Evolutionary conservation across 2,329 filamentous ascomycete genomes (phyloP).

Genomic region (Botrytis pseudocinerea): DNA sequence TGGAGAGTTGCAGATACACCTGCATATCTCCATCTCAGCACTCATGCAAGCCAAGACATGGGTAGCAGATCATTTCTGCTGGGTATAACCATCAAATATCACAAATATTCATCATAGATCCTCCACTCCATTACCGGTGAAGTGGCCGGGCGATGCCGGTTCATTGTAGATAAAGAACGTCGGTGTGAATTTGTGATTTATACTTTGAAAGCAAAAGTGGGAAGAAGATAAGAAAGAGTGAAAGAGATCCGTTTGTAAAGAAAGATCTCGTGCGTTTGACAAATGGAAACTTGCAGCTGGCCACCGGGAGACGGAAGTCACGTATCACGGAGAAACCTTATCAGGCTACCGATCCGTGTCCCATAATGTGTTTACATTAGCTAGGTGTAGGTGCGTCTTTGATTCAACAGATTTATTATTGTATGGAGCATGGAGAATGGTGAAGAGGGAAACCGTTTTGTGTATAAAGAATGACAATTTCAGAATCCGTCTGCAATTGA

Average conservation of each 20-base stretch:
- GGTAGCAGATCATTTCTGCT: background rate
- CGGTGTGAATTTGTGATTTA: background rate
- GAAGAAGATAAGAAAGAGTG: conserved; percentile 8
- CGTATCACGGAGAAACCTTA: background rate
- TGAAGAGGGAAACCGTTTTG: background rate
- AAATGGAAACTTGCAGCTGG: background rate
- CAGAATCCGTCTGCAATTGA: background rate
- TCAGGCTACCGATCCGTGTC: background rate
- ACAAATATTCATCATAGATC: background rate
- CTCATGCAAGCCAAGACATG: conserved; percentile 5
- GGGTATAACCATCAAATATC: background rate
- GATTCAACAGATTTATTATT: background rate
- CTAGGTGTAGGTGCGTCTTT: too few species aligned
- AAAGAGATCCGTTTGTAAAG: background rate
- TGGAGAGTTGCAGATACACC: background rate
- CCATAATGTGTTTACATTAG: background rate
- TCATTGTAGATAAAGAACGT: background rate
- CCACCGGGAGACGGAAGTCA: background rate
- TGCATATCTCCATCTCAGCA: conserved; percentile 6
- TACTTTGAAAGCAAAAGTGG: background rate
- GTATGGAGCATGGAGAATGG: background rate
- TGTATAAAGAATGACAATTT: background rate
- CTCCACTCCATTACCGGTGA: background rate
- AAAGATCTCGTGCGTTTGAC: background rate
- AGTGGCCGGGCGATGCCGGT: background rate